Percentiles rank a stretch among this genome's conserved stretches.
Evolutionary conservation across 1,284 basidiomycete genomes (phyloP).

Genomic region (Marasmius fiardii): DNA sequence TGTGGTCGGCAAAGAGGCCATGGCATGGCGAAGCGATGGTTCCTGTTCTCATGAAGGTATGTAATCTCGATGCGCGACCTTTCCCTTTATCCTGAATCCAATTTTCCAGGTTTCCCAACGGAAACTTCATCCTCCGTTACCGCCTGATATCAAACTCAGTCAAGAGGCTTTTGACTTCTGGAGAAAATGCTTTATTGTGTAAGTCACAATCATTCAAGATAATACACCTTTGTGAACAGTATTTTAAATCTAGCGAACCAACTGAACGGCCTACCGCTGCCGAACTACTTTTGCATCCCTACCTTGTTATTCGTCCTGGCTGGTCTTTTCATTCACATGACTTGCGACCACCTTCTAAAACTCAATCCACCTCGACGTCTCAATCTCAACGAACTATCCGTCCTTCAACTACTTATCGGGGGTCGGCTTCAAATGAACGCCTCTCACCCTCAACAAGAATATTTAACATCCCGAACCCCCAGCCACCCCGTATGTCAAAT

Average conservation of each 20-base stretch:
- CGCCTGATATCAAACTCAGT: constrained; percentile 68
- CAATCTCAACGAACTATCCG: constrained; percentile 2
- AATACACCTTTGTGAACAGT: background rate
- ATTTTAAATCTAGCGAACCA: constrained; percentile 58
- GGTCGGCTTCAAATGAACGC: no score
- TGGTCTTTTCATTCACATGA: constrained; percentile 63
- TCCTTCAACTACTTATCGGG: background rate
- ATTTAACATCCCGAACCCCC: background rate
- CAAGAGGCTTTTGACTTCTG: constrained; percentile 76
- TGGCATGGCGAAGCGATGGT: constrained; percentile 46
- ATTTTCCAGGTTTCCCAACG: constrained; percentile 60
- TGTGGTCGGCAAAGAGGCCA: constrained; percentile 73
- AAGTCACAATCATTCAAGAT: constrained; percentile 19
- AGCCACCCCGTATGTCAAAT: constrained; percentile 11
- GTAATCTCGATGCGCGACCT: background rate
- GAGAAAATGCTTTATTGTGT: constrained; percentile 81
- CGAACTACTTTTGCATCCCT: constrained; percentile 74
- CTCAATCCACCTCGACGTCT: background rate
- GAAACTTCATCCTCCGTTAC: constrained; percentile 79
- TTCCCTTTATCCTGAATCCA: background rate
- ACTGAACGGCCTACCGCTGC: constrained; percentile 74
- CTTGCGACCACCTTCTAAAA: constrained; percentile 10
- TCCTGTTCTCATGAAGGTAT: constrained; percentile 37
- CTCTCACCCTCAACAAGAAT: no score
- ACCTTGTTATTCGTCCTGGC: constrained; percentile 61